Conservation (phyloP, 306 rosid species). For the Cucumis sativus region Cucumber_9930_V3 NC_026657.2:3774501-3775000, state of each 20-base stretch:
- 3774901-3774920: constrained; percentile 59
- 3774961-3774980: constrained; percentile 72
- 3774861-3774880: constrained; percentile 39
- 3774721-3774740: too few relatives aligned
- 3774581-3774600: constrained; percentile 13
- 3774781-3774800: constrained; percentile 23
- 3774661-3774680: too few relatives aligned
- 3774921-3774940: constrained; percentile 46
- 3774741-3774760: too few relatives aligned
- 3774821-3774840: constrained; percentile 59
- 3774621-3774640: too few relatives aligned
- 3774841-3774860: constrained; percentile 23
- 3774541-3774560: background rate
- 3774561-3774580: background rate
- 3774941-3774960: constrained; percentile 42
- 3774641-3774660: too few relatives aligned
- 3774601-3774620: background rate
- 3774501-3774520: background rate
- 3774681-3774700: too few relatives aligned
- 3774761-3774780: background rate
- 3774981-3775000: constrained; percentile 54
- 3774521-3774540: background rate
- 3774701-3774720: too few relatives aligned
- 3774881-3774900: constrained; percentile 85
- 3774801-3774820: constrained; percentile 20